Percentiles rank a stretch among this genome's conserved stretches.
Conservation (phyloP, 1,284 basidiomycete genomes). For the Cryptococcus sp. region DNA sequence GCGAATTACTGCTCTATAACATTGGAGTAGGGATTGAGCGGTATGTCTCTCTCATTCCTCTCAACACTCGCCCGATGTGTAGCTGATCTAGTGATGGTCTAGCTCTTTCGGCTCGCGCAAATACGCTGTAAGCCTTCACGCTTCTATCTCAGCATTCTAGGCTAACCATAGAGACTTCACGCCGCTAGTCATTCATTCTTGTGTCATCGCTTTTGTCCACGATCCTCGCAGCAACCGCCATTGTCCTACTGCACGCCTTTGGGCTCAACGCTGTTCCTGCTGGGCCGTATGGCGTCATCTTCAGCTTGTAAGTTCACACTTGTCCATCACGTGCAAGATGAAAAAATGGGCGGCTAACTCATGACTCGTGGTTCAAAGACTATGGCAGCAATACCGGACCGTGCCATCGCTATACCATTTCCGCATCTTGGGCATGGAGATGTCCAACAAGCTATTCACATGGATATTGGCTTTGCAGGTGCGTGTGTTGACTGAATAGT, state of each 20-base stretch:
- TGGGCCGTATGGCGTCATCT: constrained; percentile 69
- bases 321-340: no score
- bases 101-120: constrained; percentile 79
- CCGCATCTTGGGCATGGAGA: constrained; percentile 68
- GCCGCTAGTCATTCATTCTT: constrained; percentile 68
- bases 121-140: constrained; percentile 68
- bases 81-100: neutral
- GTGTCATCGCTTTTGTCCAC: constrained; percentile 68
- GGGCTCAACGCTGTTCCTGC: constrained; percentile 72
- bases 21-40: constrained; percentile 74
- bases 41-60: constrained; percentile 14
- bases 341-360: neutral
- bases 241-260: constrained; percentile 64
- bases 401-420: constrained; percentile 75
- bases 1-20: constrained; percentile 72
- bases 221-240: constrained; percentile 63
- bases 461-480: constrained; percentile 71
- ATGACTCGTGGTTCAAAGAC: constrained; percentile 56
- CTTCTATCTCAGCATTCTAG: neutral
- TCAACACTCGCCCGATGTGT: neutral
- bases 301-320: constrained; percentile 39
- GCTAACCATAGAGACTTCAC: neutral
- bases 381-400: constrained; percentile 77
- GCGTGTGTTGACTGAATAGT: neutral
- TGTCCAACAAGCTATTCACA: constrained; percentile 72